A percentile compares a stretch with the other conserved stretches of the same genome.
Conservation (phyloP, 306 rosid genomes). For the Fragaria vesca region DNA sequence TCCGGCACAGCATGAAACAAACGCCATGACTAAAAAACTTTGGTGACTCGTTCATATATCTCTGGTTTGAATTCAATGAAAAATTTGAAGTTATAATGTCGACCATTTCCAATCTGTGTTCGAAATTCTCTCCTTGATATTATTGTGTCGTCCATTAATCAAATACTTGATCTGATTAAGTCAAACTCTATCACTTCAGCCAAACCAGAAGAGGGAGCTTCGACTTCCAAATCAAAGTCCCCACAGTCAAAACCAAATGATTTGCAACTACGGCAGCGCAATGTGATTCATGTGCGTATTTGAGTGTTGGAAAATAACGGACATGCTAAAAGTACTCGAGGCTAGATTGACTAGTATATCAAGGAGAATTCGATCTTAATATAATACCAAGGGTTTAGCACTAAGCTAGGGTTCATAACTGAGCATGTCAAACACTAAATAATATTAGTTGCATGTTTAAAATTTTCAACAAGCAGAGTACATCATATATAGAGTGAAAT, state of each 20-base stretch:
- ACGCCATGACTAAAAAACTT: too few relatives aligned
- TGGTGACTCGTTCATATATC: too few relatives aligned
- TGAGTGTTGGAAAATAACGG: not conserved
- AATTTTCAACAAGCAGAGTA: not conserved
- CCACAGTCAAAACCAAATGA: not conserved
- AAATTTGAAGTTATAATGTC: too few relatives aligned
- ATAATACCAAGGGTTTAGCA: too few relatives aligned
- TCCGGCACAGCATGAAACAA: constrained; percentile 3
- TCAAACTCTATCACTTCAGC: constrained; percentile 1
- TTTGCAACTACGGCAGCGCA: not conserved
- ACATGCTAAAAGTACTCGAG: not conserved
- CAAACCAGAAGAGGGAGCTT: too few relatives aligned
- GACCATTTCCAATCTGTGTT: too few relatives aligned
- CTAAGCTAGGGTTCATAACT: not conserved
- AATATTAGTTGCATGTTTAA: too few relatives aligned
- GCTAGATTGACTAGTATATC: not conserved
- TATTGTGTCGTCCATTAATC: too few relatives aligned
- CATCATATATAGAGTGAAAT: not conserved
- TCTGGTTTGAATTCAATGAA: too few relatives aligned
- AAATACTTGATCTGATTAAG: not conserved
- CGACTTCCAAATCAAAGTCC: not conserved
- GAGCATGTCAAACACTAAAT: not conserved
- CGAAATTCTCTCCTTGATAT: too few relatives aligned
- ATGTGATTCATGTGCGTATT: constrained; percentile 3
- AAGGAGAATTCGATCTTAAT: not conserved